Evolutionary conservation across 441 rosid genomes (phyloP), one percentile per base, ranked within the genome.

Genomic region (Isatis lusitanica): DNA sequence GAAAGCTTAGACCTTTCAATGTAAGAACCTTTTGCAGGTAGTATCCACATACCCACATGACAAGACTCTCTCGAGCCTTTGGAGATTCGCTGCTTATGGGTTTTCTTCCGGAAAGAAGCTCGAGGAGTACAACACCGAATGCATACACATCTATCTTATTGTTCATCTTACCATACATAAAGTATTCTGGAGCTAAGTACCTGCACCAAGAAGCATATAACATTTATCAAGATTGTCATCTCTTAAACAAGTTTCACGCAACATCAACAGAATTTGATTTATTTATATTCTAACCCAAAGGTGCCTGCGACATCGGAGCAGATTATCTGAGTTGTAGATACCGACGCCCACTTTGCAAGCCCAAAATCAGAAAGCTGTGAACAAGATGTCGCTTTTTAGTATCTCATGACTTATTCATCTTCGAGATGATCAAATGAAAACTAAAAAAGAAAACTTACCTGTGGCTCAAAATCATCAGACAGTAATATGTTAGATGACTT

Each of bases 341-440:
- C 59, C 0, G 84, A 73, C 38, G 76, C 87, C 93, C 90, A 86
- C 74, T 76, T 82, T 9, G 93, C 87, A 47, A 88, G 87, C 64
- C 93, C 93, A 61, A 88, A 88, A 78, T 88, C 92, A 50, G 88
- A 85, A 61, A 88, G 81, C 93, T 87, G 82, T 70, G 48, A 71
- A 73, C 75, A 84, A 66, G 81, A 82, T 76, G 35, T 85, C 81
- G 13, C n/a, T 48, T 70, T 55, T 71, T 28, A 71, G 31, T 12
- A 48, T 48, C 66, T 46, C 38, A 17, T 6, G 1, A 7, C 21
- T 31, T 36, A 7, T n/a, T 42, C 11, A 16, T 56, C 33, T 30
- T 42, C 2, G 5, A 44, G 8, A 7, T 50, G 36, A 50, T 15
- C 36, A 38, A 0, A 24, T 4, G 5, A 47, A 51, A 47, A 63